Evolutionary conservation across 495 filamentous ascomycete species (phyloP), one percentile per base, ranked within the genome.

Genomic region (Hapsidospora chrysogenum): DNA sequence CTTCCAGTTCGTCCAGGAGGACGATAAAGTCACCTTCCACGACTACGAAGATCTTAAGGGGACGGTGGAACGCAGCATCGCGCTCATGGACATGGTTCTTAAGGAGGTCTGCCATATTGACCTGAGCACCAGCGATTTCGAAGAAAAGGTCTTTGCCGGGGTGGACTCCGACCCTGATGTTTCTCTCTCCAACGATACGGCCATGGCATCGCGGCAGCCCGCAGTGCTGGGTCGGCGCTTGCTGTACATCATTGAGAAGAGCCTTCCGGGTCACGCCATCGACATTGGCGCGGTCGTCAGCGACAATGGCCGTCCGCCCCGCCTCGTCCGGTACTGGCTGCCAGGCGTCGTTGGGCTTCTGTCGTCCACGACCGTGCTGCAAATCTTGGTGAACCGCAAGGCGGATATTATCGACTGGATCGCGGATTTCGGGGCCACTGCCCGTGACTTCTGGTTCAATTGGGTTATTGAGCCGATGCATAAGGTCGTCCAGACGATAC

Each of bases 401-500:
- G 74, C 76, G 9, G 77, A 81, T 31, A 72, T 97, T 14, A 38
- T 78, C 16, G 60, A 65, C 27, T 94, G 84, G 89, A 60, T 92
- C 23, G 53, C 61, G 1, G 74, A 85, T 39, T 55, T 92, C 15
- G 85, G 81, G 7, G 47, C 59, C 0, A 97, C 89, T 3, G 60
- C 74, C 0, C 58, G 82, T 31, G 89, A 93, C 50, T 97, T 97
- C 47, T 94, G 83, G 78, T 56, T 68, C 30, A 97, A 97, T 52
- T 97, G 89, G 89, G 80, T 97, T 11, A 57, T 97, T 14, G 77
- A 85, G 13, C 89, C 89, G 0, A 58, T 74, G 2, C 70, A 70
- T 41, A 85, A 85, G 52, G 64, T 97, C 10, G 68, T 97, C 41
- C 74, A 76, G 9, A 97, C 89, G 0, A 96, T 97, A 46, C 72